Conservation (phyloP, 495 filamentous ascomycete species). For the Annulohypoxylon stygium region DNA sequence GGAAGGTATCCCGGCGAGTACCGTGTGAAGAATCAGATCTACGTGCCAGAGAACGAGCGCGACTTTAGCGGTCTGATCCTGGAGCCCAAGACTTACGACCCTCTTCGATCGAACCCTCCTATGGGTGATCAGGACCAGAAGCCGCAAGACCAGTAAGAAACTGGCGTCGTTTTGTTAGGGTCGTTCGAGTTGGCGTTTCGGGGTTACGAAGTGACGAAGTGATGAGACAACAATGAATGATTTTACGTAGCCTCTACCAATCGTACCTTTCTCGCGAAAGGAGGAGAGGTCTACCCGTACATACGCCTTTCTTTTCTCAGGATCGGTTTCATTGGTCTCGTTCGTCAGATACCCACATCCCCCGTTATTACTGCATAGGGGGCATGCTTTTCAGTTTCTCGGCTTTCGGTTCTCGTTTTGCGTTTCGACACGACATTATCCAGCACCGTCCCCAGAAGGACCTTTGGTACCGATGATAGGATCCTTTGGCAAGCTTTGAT, state of each 20-base stretch:
- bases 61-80: conserved; percentile 36
- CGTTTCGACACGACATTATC: conserved; percentile 12
- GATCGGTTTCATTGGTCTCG: neutral
- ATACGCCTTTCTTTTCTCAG: neutral
- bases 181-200: neutral
- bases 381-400: neutral
- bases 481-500: neutral
- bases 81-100: conserved; percentile 33
- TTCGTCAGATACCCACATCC: neutral
- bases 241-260: neutral
- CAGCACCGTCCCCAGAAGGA: conserved; percentile 7
- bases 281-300: neutral
- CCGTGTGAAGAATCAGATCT: conserved; percentile 34
- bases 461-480: neutral
- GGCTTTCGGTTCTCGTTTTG: neutral
- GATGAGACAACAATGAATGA: neutral
- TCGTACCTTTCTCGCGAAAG: neutral
- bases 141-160: too few species aligned
- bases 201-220: neutral
- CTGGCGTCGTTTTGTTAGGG: neutral
- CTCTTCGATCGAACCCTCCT: conserved; percentile 2
- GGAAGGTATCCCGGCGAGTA: conserved; percentile 23
- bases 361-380: neutral
- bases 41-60: conserved; percentile 12
- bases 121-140: neutral